phyloP scores from a whole-genome alignment of 192 early-diverging fungal genomes.

The Phycomyces blakesleeanus region DNA sequence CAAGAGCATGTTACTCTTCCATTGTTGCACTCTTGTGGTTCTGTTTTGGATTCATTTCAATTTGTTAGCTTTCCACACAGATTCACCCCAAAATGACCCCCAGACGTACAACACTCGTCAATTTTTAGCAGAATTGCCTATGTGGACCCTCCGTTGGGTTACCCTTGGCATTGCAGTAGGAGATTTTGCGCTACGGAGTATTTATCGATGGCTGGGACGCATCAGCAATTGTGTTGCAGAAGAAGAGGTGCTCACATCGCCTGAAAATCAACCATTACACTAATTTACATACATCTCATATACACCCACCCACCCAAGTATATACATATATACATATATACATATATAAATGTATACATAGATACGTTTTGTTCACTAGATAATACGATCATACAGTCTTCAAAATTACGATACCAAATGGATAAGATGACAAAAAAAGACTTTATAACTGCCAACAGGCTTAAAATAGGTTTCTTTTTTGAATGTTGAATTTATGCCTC shows the following conservation, averaged over 20 bases:
- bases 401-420: background rate
- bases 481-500: slow-evolving; percentile 12
- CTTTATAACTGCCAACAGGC: too few species aligned
- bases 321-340: too few species aligned
- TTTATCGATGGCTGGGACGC: slow-evolving; percentile 27
- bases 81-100: slow-evolving; percentile 2
- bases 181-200: slow-evolving; percentile 31
- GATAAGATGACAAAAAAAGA: too few species aligned
- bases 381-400: background rate
- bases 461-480: too few species aligned
- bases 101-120: slow-evolving; percentile 32
- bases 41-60: slow-evolving; percentile 58
- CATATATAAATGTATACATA: too few species aligned
- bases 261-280: slow-evolving; percentile 6
- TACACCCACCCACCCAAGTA: too few species aligned
- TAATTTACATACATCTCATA: too few species aligned
- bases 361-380: background rate
- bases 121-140: slow-evolving; percentile 50
- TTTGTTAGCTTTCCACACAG: slow-evolving; percentile 45
- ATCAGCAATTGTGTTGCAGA: slow-evolving; percentile 21
- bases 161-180: slow-evolving; percentile 52
- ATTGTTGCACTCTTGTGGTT: slow-evolving; percentile 40
- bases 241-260: slow-evolving; percentile 30
- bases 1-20: slow-evolving; percentile 41
- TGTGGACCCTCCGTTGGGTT: slow-evolving; percentile 55